These are phyloP conservation scores for Mucor piriformis DNA, from an alignment of 371 early-diverging fungal species.

Conservation along the genomic window DNA sequence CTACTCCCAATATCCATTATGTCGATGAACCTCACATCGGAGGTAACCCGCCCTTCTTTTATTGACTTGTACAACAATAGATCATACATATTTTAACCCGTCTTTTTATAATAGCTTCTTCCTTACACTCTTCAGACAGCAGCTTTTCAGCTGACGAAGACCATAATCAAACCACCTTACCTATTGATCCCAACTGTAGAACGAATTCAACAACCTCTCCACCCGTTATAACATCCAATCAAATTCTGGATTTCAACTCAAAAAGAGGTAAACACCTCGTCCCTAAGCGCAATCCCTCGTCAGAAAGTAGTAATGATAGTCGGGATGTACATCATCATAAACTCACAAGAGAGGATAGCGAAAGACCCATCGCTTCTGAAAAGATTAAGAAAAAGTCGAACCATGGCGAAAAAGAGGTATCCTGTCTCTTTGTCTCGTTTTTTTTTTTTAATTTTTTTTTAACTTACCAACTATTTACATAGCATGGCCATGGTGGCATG, in stretches of 20 bases:
- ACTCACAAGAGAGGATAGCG: slow-evolving; percentile 54
- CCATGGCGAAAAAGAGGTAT: slow-evolving; percentile 41
- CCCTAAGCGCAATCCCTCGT: slow-evolving; percentile 5
- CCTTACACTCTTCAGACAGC: slow-evolving; percentile 45
- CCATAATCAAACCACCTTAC: slow-evolving; percentile 26
- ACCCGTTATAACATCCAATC: slow-evolving; percentile 43
- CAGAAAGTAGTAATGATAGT: slow-evolving; percentile 29
- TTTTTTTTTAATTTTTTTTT: too few relatives aligned
- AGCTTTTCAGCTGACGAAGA: slow-evolving; percentile 41
- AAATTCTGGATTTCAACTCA: not conserved
- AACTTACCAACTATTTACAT: not conserved
- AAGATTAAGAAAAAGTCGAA: slow-evolving; percentile 53
- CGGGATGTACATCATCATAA: slow-evolving; percentile 42
- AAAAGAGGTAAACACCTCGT: slow-evolving; percentile 8
- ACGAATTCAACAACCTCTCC: slow-evolving; percentile 36
- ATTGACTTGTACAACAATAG: not conserved
- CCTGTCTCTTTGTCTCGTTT: not conserved
- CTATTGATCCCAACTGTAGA: slow-evolving; percentile 22
- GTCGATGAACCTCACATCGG: slow-evolving; percentile 8
- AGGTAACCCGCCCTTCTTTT: slow-evolving; percentile 36
- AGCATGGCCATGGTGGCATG: slow-evolving; percentile 33
- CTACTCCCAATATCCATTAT: not conserved
- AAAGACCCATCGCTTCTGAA: slow-evolving; percentile 56
- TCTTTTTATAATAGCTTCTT: slow-evolving; percentile 23
- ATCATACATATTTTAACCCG: too few relatives aligned